phyloP scores from a whole-genome alignment of 768 basidiomycete species.

The Naganishia vaughanmartiniae region DNA sequence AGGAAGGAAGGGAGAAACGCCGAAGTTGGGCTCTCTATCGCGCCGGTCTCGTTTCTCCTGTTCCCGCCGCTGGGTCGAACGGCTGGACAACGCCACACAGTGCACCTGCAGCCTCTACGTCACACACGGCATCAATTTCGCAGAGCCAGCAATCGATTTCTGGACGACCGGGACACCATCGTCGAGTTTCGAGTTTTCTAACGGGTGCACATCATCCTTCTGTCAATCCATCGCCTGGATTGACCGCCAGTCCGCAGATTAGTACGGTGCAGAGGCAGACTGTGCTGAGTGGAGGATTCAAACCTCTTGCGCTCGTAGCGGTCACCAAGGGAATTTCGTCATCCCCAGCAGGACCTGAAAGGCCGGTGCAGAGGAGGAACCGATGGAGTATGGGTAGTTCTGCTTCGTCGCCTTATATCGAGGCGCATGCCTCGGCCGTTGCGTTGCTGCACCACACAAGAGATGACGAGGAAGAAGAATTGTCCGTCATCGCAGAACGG shows the following conservation, averaged over 20 bases:
- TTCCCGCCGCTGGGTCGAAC: not conserved
- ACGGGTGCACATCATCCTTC: conserved; percentile 20
- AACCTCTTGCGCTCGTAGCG: conserved; percentile 24
- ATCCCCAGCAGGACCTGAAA: not conserved
- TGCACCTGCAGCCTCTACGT: conserved; percentile 3
- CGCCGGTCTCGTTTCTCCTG: conserved; percentile 22
- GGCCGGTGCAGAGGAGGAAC: not conserved
- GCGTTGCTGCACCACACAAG: not conserved
- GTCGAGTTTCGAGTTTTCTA: conserved; percentile 15
- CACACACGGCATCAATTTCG: conserved; percentile 1
- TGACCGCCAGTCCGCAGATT: not conserved
- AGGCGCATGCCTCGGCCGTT: not conserved
- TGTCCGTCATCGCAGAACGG: conserved; percentile 12
- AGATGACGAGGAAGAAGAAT: conserved; percentile 25
- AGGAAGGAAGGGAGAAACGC: conserved; percentile 32
- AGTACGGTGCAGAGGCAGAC: not conserved
- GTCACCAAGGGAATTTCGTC: conserved; percentile 1
- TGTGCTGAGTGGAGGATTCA: conserved; percentile 21
- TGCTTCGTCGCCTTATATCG: not conserved
- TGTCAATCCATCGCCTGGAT: not conserved
- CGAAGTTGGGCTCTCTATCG: conserved; percentile 29
- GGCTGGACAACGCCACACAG: conserved; percentile 9
- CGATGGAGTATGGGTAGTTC: conserved; percentile 21
- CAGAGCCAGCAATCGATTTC: conserved; percentile 1
- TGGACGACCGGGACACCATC: conserved; percentile 15